phyloP scores from a whole-genome alignment of 768 basidiomycete species.

The Nidularia sp. region DNA sequence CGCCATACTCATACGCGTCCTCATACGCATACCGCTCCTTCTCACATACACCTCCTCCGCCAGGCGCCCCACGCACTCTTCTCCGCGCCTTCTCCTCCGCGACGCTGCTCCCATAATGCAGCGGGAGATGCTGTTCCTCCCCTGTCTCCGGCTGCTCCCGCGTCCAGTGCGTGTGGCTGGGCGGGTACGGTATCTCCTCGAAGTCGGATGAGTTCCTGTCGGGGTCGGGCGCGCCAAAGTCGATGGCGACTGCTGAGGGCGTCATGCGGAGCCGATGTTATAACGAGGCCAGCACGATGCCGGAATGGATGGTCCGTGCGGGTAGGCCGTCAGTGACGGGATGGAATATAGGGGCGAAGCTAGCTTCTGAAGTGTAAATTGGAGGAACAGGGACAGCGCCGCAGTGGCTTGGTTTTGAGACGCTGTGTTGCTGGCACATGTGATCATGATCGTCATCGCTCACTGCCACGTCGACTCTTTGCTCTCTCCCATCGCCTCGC shows the following conservation, averaged over 20 bases:
- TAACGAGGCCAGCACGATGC: no score
- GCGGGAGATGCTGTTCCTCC: slow-evolving; percentile 38
- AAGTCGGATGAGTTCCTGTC: slow-evolving; percentile 57
- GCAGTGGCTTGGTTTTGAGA: no score
- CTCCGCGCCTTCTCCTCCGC: slow-evolving; percentile 66
- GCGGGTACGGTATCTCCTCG: slow-evolving; percentile 64
- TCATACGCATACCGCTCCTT: slow-evolving; percentile 17
- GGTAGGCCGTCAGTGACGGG: no score
- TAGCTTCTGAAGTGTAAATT: no score
- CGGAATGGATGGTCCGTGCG: no score
- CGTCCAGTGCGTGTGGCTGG: slow-evolving; percentile 25
- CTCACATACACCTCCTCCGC: slow-evolving; percentile 12
- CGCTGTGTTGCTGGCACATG: no score
- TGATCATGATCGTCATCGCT: no score
- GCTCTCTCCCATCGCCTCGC: no score
- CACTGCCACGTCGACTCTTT: no score
- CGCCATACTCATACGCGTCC: slow-evolving; percentile 16
- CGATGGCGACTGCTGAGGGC: slow-evolving; percentile 64
- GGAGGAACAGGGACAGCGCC: no score
- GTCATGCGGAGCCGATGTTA: slow-evolving; percentile 30
- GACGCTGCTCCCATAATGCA: slow-evolving; percentile 37
- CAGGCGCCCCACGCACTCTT: slow-evolving; percentile 26
- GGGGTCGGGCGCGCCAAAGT: slow-evolving; percentile 57
- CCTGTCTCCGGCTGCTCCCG: slow-evolving; percentile 2
- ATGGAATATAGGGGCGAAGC: no score